Evolutionary conservation across 2,329 filamentous ascomycete species (phyloP).

Genomic region (Aspergillus sp.): DNA sequence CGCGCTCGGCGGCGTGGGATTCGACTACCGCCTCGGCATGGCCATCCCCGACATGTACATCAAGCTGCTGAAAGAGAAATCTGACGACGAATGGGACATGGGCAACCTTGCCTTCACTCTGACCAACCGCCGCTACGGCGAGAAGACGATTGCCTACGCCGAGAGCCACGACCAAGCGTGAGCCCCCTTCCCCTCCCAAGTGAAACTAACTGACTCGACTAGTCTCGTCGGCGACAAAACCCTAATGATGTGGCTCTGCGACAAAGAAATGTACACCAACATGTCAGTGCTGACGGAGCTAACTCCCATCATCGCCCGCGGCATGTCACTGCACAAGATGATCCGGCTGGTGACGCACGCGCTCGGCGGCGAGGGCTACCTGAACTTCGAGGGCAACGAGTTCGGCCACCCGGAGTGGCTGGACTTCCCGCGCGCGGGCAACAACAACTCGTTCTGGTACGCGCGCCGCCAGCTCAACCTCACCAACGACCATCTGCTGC

Average conservation of each 20-base stretch:
- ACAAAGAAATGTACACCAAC: conserved; percentile 95
- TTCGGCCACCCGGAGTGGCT: conserved; percentile 99
- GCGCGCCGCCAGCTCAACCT: conserved; percentile 91
- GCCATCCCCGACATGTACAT: conserved; percentile 99
- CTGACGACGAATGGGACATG: conserved; percentile 91
- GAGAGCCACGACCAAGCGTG: conserved; percentile 98
- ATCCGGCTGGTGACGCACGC: conserved; percentile 90
- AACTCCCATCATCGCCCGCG: conserved; percentile 84
- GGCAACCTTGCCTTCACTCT: conserved; percentile 79
- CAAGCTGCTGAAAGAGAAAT: conserved; percentile 92
- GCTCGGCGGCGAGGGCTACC: conserved; percentile 91
- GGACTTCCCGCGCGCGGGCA: conserved; percentile 92
- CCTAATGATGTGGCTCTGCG: conserved; percentile 96
- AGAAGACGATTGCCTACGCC: conserved; percentile 97
- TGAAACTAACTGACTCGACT: conserved; percentile 9
- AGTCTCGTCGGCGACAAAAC: conserved; percentile 96
- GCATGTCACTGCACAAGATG: conserved; percentile 94
- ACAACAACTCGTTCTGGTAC: conserved; percentile 92
- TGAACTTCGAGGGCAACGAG: conserved; percentile 98
- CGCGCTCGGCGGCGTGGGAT: conserved; percentile 85
- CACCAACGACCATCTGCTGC: conserved; percentile 77
- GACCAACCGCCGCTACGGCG: conserved; percentile 88
- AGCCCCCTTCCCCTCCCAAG: conserved; percentile 38
- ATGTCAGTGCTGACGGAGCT: conserved; percentile 86
- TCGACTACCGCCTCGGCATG: conserved; percentile 97